phyloP scores from a whole-genome alignment of 116 monocot genomes.

The Thalassia testudinum region DNA sequence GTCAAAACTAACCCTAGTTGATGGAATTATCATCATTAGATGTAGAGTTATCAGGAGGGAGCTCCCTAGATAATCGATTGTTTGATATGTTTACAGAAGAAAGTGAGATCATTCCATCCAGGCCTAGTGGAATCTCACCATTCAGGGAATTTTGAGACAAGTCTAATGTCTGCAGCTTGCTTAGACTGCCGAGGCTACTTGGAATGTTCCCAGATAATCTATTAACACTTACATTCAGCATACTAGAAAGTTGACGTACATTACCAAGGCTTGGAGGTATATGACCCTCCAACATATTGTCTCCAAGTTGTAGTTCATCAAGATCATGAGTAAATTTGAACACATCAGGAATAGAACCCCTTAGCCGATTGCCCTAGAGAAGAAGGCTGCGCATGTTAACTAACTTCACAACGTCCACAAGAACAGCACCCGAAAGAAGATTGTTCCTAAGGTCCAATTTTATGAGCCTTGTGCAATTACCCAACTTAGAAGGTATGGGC shows the following conservation, averaged over 20 bases:
- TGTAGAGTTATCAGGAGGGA: too few species aligned
- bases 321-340: slow-evolving; percentile 40
- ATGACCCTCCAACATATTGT: slow-evolving; percentile 43
- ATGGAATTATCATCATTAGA: too few species aligned
- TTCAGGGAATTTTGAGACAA: slow-evolving; percentile 47
- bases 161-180: slow-evolving; percentile 56
- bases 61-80: slow-evolving; percentile 39
- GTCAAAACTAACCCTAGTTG: too few species aligned
- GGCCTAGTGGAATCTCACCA: slow-evolving; percentile 36
- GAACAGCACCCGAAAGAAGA: slow-evolving; percentile 39
- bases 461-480: slow-evolving; percentile 34
- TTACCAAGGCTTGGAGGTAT: slow-evolving; percentile 49
- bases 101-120: slow-evolving; percentile 53
- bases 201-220: slow-evolving; percentile 42
- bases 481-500: slow-evolving; percentile 32
- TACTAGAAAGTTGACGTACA: slow-evolving; percentile 40
- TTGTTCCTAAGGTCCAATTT: slow-evolving; percentile 44
- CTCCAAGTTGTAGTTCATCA: slow-evolving; percentile 46
- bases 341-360: slow-evolving; percentile 40
- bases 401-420: slow-evolving; percentile 19
- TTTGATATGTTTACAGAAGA: slow-evolving; percentile 44
- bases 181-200: slow-evolving; percentile 28
- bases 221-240: slow-evolving; percentile 42
- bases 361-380: slow-evolving; percentile 38
- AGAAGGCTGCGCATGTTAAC: slow-evolving; percentile 28